phyloP scores from a whole-genome alignment of 495 filamentous ascomycete species.

The Penicillium soppii region DNA sequence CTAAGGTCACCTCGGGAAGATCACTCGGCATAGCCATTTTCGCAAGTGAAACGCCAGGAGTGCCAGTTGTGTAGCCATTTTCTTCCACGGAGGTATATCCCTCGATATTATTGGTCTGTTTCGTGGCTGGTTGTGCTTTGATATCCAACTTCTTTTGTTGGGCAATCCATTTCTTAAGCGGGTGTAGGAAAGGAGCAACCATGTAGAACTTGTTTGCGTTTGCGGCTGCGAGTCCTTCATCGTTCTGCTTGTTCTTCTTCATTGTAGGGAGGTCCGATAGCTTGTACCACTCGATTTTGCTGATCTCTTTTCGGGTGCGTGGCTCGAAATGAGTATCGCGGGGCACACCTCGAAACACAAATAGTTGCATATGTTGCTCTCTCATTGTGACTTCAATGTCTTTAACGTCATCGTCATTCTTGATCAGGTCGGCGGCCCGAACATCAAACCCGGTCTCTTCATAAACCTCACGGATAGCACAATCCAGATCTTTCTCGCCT shows the following conservation, averaged over 20 bases:
- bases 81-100: conserved; percentile 42
- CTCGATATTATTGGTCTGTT: conserved; percentile 22
- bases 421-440: conserved; percentile 66
- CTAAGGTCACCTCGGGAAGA: conserved; percentile 38
- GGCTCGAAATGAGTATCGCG: conserved; percentile 85
- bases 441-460: conserved; percentile 95
- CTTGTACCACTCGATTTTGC: conserved; percentile 90
- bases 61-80: conserved; percentile 15
- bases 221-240: conserved; percentile 50
- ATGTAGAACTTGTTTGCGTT: conserved; percentile 93
- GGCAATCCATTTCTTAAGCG: conserved; percentile 85
- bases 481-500: conserved; percentile 87
- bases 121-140: conserved; percentile 24
- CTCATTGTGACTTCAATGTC: conserved; percentile 83
- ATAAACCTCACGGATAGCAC: conserved; percentile 88
- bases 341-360: conserved; percentile 83
- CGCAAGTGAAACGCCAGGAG: conserved; percentile 10
- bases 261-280: conserved; percentile 83
- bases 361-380: conserved; percentile 89
- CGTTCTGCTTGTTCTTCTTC: conserved; percentile 61
- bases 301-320: conserved; percentile 93
- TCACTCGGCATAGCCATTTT: conserved; percentile 36
- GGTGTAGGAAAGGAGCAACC: conserved; percentile 89
- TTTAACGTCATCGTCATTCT: conserved; percentile 65
- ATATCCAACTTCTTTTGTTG: conserved; percentile 71